Evolutionary conservation across 768 basidiomycete genomes (phyloP).

Genomic region (Russula virescens): DNA sequence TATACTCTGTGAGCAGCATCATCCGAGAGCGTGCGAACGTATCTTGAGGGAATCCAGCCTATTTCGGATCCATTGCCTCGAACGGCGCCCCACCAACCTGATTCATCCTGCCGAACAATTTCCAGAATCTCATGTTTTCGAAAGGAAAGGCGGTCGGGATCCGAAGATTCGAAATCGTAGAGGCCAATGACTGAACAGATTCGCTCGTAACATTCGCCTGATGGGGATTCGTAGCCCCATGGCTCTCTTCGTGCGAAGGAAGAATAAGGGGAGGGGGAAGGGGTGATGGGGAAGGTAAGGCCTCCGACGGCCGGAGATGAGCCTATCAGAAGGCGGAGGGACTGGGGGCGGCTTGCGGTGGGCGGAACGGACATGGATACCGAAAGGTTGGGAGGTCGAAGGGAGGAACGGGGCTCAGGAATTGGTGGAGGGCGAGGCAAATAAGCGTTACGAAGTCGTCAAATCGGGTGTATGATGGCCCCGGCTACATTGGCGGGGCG

Average conservation of each 20-base stretch:
- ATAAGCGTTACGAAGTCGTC: background rate
- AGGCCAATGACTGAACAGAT: slow-evolving; percentile 57
- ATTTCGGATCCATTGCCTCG: slow-evolving; percentile 44
- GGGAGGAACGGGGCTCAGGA: background rate
- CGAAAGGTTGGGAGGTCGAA: background rate
- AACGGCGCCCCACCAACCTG: slow-evolving; percentile 82
- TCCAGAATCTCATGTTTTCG: slow-evolving; percentile 60
- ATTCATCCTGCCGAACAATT: slow-evolving; percentile 60
- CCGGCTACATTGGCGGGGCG: background rate
- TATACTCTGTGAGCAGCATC: slow-evolving; percentile 46
- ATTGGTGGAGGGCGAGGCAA: background rate
- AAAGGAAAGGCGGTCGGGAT: slow-evolving; percentile 58
- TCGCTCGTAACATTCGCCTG: slow-evolving; percentile 30
- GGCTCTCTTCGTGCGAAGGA: slow-evolving; percentile 3
- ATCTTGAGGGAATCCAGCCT: slow-evolving; percentile 76
- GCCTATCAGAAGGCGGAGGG: slow-evolving; percentile 17
- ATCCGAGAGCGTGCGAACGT: slow-evolving; percentile 49
- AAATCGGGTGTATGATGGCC: background rate
- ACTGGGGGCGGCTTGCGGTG: slow-evolving; percentile 6
- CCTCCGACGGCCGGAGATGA: background rate
- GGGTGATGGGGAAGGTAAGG: background rate
- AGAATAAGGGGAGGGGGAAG: background rate
- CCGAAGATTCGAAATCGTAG: slow-evolving; percentile 61
- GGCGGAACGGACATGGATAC: slow-evolving; percentile 13
- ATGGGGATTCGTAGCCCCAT: slow-evolving; percentile 26